Conservation (phyloP, 768 basidiomycete species). For the Boletus coccyginus region DNA sequence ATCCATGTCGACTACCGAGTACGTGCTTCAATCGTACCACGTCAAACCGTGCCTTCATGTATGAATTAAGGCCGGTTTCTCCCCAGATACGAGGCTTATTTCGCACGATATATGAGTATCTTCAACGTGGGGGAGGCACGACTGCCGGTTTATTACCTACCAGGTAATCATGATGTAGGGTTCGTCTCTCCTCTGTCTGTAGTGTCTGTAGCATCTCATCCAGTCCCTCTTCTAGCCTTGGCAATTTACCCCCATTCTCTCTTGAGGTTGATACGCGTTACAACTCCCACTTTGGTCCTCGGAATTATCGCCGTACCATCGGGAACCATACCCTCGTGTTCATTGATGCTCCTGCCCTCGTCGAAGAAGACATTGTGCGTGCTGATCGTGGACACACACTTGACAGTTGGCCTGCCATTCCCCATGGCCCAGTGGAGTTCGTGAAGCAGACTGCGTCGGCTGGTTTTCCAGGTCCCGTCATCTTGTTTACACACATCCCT, state of each 20-base stretch:
- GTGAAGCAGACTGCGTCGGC: constrained; percentile 38
- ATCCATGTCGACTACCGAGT: constrained; percentile 67
- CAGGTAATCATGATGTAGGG: constrained; percentile 93
- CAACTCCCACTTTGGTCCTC: constrained; percentile 68
- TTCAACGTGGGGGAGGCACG: constrained; percentile 47
- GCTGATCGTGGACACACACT: constrained; percentile 38
- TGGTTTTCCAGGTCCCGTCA: constrained; percentile 42
- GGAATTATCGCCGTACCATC: constrained; percentile 60
- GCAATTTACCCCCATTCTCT: constrained; percentile 33
- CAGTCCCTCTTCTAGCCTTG: constrained; percentile 24
- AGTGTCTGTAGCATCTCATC: not conserved
- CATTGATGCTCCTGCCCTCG: constrained; percentile 69
- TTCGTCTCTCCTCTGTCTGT: constrained; percentile 31
- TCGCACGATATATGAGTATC: constrained; percentile 63
- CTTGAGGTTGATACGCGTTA: constrained; percentile 55
- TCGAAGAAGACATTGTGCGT: constrained; percentile 69
- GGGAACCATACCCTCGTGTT: constrained; percentile 73
- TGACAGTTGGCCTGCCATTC: constrained; percentile 46
- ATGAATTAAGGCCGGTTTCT: constrained; percentile 5
- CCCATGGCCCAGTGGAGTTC: constrained; percentile 53
- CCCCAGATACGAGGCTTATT: constrained; percentile 72
- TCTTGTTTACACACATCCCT: constrained; percentile 89
- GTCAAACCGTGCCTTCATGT: not conserved
- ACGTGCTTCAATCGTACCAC: constrained; percentile 30
- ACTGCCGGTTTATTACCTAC: constrained; percentile 66